phyloP scores from a whole-genome alignment of 306 rosid species.

The Quercus wislizeni region DNA sequence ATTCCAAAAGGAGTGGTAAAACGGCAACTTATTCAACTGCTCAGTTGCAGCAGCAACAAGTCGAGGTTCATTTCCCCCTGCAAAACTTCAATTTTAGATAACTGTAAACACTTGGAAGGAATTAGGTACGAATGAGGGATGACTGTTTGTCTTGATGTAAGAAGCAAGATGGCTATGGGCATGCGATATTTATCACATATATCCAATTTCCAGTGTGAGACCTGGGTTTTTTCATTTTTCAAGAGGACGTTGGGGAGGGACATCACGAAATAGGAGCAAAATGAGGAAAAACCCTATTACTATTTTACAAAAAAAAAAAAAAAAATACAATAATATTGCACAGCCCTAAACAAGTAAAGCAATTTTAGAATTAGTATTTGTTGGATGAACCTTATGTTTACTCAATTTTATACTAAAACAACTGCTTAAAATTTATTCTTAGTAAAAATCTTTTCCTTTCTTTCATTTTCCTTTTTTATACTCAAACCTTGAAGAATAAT shows the following conservation, averaged over 20 bases:
- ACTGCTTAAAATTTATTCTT: neutral
- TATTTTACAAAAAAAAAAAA: neutral
- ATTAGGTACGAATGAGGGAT: too few relatives aligned
- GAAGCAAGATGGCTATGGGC: too few relatives aligned
- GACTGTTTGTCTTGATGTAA: too few relatives aligned
- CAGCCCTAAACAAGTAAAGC: neutral
- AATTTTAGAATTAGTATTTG: neutral
- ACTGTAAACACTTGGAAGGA: too few relatives aligned
- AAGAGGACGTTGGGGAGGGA: too few relatives aligned
- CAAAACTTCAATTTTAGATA: constrained; percentile 14
- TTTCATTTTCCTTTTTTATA: neutral
- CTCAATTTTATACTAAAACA: neutral
- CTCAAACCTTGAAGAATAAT: neutral
- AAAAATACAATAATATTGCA: neutral
- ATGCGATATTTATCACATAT: neutral
- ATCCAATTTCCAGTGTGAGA: neutral
- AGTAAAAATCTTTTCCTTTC: neutral
- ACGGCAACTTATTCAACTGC: constrained; percentile 87
- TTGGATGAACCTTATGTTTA: neutral
- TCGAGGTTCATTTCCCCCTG: constrained; percentile 90
- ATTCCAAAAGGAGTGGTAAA: constrained; percentile 99
- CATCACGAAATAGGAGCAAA: neutral
- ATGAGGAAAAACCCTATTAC: neutral
- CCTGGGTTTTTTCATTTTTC: too few relatives aligned
- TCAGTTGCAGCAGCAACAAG: constrained; percentile 80